Percentiles rank a stretch among this genome's conserved stretches.
Evolutionary conservation across 441 rosid genomes (phyloP).

Genomic region (Erodium trifolium): DNA sequence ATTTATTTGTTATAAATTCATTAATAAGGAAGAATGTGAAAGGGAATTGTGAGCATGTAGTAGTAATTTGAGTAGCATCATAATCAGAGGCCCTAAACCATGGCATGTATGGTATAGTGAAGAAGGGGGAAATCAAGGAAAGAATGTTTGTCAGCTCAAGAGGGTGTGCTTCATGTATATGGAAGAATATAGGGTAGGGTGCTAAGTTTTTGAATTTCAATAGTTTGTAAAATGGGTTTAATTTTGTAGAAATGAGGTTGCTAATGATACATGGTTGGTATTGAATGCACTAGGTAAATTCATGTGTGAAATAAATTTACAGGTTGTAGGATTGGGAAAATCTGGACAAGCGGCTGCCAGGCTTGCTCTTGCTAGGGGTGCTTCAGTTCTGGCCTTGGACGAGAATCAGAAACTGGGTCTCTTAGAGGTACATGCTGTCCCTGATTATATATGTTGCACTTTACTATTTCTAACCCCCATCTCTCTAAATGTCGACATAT

Average conservation of each 20-base stretch:
- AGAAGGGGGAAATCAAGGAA: neutral
- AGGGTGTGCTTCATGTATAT: neutral
- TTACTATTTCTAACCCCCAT: neutral
- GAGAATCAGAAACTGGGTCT: conserved; percentile 22
- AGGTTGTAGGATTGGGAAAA: conserved; percentile 28
- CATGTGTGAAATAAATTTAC: neutral
- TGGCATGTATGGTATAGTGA: neutral
- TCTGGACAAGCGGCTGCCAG: conserved; percentile 26
- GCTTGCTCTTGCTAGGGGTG: conserved; percentile 33
- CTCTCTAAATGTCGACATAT: neutral
- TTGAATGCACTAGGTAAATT: neutral
- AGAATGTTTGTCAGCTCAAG: neutral
- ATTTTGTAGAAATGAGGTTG: conserved; percentile 4
- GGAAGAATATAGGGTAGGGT: neutral
- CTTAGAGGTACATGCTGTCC: conserved; percentile 20
- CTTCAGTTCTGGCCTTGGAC: conserved; percentile 29
- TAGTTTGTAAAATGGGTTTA: neutral
- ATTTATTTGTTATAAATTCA: neutral
- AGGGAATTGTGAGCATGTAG: neutral
- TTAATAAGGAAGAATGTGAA: neutral
- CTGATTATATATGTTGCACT: neutral
- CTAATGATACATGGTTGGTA: neutral
- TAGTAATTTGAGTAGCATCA: neutral
- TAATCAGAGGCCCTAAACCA: neutral
- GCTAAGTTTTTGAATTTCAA: neutral